These are phyloP conservation scores for Rhododendron williamsianum DNA, from an alignment of 148 eudicot species.

Conservation along the genomic window DNA sequence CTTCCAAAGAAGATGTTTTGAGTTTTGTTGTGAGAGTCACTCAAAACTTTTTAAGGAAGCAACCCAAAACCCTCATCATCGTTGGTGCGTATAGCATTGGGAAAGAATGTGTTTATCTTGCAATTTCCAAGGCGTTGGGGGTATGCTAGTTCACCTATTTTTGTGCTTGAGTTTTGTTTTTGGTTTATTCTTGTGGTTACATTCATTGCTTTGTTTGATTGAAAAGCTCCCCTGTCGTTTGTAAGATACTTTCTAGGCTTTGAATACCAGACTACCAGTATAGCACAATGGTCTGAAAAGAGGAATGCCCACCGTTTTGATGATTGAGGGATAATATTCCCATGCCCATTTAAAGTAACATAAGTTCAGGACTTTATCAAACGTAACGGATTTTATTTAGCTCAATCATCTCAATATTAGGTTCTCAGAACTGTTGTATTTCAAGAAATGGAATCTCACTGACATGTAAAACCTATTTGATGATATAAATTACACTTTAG, in stretches of 20 bases:
- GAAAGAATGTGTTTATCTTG: slow-evolving; percentile 61
- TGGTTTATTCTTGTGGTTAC: not conserved
- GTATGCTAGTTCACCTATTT: slow-evolving; percentile 20
- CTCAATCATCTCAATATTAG: not conserved
- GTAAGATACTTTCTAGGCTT: not conserved
- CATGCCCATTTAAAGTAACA: not conserved
- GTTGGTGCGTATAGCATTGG: slow-evolving; percentile 77
- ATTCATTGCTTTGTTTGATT: slow-evolving; percentile 6
- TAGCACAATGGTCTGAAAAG: not conserved
- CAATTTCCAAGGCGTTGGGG: slow-evolving; percentile 56
- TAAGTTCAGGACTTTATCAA: not conserved
- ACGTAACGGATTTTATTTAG: not conserved
- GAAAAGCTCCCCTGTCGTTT: not conserved
- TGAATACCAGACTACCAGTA: not conserved
- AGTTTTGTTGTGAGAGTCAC: slow-evolving; percentile 43
- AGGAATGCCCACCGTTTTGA: not conserved
- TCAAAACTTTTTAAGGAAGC: slow-evolving; percentile 34
- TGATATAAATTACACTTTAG: not conserved
- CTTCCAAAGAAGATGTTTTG: slow-evolving; percentile 56
- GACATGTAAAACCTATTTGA: not conserved
- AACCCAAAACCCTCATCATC: slow-evolving; percentile 51
- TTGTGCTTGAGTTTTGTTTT: not conserved
- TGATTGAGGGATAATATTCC: not conserved
- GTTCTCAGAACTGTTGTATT: not conserved
- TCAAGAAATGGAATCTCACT: not conserved